These are phyloP conservation scores for Trichoderma harzianum DNA, from an alignment of 2,329 filamentous ascomycete genomes.

Conservation along the genomic window DNA sequence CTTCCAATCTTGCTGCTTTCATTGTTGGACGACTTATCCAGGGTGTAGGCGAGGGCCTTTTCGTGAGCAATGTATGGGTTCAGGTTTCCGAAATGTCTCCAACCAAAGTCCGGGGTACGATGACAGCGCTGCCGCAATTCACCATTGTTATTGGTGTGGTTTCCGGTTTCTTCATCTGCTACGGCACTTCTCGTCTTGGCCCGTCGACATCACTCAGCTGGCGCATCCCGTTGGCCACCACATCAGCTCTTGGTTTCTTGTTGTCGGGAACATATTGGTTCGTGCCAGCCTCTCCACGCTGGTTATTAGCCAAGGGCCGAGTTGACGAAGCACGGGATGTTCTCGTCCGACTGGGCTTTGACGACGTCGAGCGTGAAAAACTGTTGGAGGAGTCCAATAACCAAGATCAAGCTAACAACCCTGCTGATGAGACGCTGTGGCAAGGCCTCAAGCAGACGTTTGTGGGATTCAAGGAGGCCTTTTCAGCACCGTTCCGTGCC, in stretches of 20 bases:
- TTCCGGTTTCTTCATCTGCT: conserved; percentile 58
- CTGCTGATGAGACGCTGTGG: conserved; percentile 26
- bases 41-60: conserved; percentile 57
- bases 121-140: conserved; percentile 54
- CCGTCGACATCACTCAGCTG: conserved; percentile 50
- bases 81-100: conserved; percentile 61
- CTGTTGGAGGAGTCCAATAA: conserved; percentile 27
- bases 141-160: conserved; percentile 49
- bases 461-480: conserved; percentile 32
- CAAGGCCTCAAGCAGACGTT: conserved; percentile 29
- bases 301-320: conserved; percentile 46
- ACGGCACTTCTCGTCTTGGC: conserved; percentile 47
- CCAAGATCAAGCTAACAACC: conserved; percentile 18
- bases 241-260: conserved; percentile 31
- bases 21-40: conserved; percentile 52
- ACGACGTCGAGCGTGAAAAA: conserved; percentile 43
- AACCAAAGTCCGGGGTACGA: conserved; percentile 44
- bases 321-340: conserved; percentile 42
- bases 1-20: conserved; percentile 46
- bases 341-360: conserved; percentile 41
- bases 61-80: conserved; percentile 48
- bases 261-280: conserved; percentile 34
- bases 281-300: conserved; percentile 53
- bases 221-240: conserved; percentile 49
- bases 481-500: conserved; percentile 38